Percentiles rank a stretch among this genome's conserved stretches.
phyloP scores from a whole-genome alignment of 441 rosid genomes.

The Populus hybrid region DNA sequence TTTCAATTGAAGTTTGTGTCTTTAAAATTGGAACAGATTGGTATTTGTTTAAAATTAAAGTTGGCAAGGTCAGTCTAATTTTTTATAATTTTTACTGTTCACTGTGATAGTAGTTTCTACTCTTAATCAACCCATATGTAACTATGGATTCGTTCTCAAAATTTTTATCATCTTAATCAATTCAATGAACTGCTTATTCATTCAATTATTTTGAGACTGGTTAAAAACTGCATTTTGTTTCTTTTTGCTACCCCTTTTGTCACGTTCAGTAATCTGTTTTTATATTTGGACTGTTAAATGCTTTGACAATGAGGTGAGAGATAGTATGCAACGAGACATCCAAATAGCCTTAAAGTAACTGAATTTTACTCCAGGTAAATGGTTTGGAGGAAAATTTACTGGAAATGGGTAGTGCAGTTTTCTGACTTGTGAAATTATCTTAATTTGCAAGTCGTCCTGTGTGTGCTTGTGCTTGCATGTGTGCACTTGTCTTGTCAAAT shows the following conservation, averaged over 20 bases:
- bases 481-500: neutral
- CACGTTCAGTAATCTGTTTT: no score
- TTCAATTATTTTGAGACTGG: no score
- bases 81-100: neutral
- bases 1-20: neutral
- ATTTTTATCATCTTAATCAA: neutral
- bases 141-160: neutral
- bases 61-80: neutral
- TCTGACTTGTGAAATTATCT: neutral
- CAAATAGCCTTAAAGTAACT: neutral
- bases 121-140: neutral
- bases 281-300: no score
- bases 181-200: neutral
- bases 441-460: neutral
- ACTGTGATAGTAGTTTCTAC: neutral
- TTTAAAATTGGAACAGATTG: neutral
- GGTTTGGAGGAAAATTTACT: neutral
- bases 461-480: neutral
- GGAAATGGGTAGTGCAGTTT: neutral
- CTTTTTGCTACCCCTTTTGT: no score
- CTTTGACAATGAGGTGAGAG: no score
- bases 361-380: neutral
- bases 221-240: no score
- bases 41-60: neutral
- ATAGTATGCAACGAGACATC: neutral